These are phyloP conservation scores for Lactarius tabidus DNA, from an alignment of 768 basidiomycete species.

Conservation along the genomic window DNA sequence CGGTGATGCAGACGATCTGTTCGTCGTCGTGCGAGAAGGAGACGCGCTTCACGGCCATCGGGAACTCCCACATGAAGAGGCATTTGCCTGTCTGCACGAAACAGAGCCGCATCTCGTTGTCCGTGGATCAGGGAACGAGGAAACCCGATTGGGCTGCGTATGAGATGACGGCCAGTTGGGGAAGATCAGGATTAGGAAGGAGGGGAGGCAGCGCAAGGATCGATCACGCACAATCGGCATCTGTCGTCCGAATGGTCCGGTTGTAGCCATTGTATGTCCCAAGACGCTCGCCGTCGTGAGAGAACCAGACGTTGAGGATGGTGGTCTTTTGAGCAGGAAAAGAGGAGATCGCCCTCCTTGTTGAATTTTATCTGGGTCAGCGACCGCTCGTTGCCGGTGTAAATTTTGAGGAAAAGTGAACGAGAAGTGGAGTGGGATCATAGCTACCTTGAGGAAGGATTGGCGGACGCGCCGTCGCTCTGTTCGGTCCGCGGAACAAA, in stretches of 20 bases:
- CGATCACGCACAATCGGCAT: constrained; percentile 80
- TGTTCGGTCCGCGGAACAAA: background rate
- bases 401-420: background rate
- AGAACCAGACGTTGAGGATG: constrained; percentile 95
- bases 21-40: constrained; percentile 87
- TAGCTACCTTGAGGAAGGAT: background rate
- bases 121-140: constrained; percentile 89
- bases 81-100: constrained; percentile 85
- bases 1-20: no score
- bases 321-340: constrained; percentile 94
- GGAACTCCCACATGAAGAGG: constrained; percentile 95
- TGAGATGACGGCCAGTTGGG: background rate
- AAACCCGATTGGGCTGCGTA: constrained; percentile 71
- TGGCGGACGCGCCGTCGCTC: background rate
- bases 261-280: constrained; percentile 97
- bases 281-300: constrained; percentile 94
- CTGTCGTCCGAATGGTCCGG: constrained; percentile 94
- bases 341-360: constrained; percentile 95
- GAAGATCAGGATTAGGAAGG: background rate
- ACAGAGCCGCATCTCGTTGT: no score
- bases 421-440: constrained; percentile 35
- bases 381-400: constrained; percentile 91
- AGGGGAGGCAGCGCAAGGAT: background rate
- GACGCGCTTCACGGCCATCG: constrained; percentile 95
- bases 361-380: constrained; percentile 97